Evolutionary conservation across 257 asterid species (phyloP), one percentile per base, ranked within the genome.

Genomic region (Osmanthus fragrans): DNA sequence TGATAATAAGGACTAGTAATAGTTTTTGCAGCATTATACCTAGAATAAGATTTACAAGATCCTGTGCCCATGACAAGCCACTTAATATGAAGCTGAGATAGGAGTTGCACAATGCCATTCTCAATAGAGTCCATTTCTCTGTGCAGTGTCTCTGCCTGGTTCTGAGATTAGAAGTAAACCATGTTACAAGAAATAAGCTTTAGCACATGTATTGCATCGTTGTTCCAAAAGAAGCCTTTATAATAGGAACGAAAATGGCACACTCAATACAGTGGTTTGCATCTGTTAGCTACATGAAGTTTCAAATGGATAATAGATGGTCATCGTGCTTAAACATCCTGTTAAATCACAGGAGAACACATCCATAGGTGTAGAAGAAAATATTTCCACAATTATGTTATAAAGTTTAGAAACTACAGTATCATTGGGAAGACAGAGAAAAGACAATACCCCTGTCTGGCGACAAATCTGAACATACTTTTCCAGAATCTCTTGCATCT

Each of bases 51-150:
- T 85, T 83, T 87, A 80, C 77, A 85, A 67, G 94, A 89, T 56
- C 94, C 94, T 4, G 90, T 96, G 73, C 99, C 99, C 92, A 94
- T 89, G 78, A 91, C 94, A 60, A 94, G 92, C 88, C 87, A 89
- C 85, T 87, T 85, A 73, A 94, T 90, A 65, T 84, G 81, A 77
- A 83, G 86, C 45, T 88, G 86, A 13, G 79, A 73, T 81, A 94
- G 82, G 77, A 94, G 90, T 76, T 92, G 88, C 74, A 94, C 89
- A 49, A 94, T 90, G 60, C 99, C 97, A 80, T 87, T 90, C 91
- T 86, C 94, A 75, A 89, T 74, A 29, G 92, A 87, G 34, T 86
- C 94, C 91, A 72, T 82, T 85, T 91, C 96, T 75, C 79, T 73
- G 79, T 70, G 78, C 47, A 89, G 60, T 80, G 85, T 91, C 78